A percentile compares a stretch with the other conserved stretches of the same genome.
These are phyloP conservation scores for Vicia faba DNA, from an alignment of 306 rosid species.

Conservation along the genomic window DNA sequence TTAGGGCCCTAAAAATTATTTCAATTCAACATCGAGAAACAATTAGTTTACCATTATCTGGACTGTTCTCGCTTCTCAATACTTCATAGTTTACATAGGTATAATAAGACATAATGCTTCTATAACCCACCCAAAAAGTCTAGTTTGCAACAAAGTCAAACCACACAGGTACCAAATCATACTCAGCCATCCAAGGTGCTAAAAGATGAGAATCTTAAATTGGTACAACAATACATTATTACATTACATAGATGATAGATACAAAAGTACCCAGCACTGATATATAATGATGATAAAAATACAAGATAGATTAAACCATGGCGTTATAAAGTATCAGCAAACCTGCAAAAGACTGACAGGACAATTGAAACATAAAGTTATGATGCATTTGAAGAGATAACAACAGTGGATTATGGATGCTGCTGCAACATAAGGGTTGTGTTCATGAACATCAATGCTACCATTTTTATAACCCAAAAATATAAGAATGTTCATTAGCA, in stretches of 20 bases:
- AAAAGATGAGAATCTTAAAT: constrained; percentile 12
- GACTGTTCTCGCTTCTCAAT: background rate
- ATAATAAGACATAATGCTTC: background rate
- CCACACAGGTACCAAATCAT: constrained; percentile 22
- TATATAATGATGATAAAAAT: background rate
- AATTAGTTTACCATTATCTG: background rate
- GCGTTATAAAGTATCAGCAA: background rate
- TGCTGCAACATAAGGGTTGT: background rate
- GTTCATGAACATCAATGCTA: background rate
- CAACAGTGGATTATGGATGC: background rate
- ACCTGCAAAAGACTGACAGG: background rate
- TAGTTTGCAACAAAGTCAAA: constrained; percentile 8
- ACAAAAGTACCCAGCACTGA: constrained; percentile 9
- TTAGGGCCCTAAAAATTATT: constrained; percentile 9
- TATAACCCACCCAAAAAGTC: constrained; percentile 15
- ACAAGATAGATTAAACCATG: background rate
- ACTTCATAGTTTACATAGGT: background rate
- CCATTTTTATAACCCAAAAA: too few relatives aligned
- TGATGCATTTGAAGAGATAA: constrained; percentile 5
- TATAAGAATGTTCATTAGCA: background rate
- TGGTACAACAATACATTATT: constrained; percentile 1
- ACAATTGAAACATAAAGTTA: background rate
- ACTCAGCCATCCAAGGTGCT: background rate
- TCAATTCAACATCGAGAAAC: constrained; percentile 12
- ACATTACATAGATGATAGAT: background rate